Evolutionary conservation across 805 yeast genomes (phyloP).

Genomic region (Saccharomycopsis schoenii): DNA sequence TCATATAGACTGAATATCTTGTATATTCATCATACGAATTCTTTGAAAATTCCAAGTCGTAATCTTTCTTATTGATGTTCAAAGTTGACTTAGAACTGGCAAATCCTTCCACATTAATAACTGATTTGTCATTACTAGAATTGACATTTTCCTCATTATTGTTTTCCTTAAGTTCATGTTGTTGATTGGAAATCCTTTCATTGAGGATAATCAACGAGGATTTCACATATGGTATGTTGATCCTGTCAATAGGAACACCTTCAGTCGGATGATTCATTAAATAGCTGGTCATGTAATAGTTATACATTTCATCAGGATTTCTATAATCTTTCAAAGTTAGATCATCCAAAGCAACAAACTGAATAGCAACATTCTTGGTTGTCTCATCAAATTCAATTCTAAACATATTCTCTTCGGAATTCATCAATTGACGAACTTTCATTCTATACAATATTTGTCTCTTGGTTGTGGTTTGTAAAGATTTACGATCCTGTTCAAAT

Average conservation of each 20-base stretch:
- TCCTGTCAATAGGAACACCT: constrained; percentile 72
- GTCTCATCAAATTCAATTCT: constrained; percentile 62
- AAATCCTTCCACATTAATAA: constrained; percentile 42
- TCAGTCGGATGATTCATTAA: constrained; percentile 96
- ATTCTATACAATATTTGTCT: constrained; percentile 87
- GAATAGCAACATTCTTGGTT: constrained; percentile 49
- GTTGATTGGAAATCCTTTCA: not conserved
- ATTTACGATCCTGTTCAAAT: constrained; percentile 71
- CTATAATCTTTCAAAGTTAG: constrained; percentile 66
- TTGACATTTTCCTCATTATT: constrained; percentile 8
- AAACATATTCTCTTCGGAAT: constrained; percentile 87
- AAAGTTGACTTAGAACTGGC: constrained; percentile 59
- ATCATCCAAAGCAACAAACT: constrained; percentile 82
- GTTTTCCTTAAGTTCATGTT: constrained; percentile 15
- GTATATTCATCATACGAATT: constrained; percentile 73
- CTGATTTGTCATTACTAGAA: not conserved
- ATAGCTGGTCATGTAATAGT: constrained; percentile 86
- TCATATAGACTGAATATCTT: constrained; percentile 35
- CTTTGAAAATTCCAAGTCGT: constrained; percentile 71
- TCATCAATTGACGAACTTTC: constrained; percentile 73
- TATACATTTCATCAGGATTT: constrained; percentile 75
- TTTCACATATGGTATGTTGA: constrained; percentile 72
- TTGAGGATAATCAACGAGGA: constrained; percentile 34
- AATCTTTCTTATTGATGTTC: constrained; percentile 67
- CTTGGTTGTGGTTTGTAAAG: constrained; percentile 56